Evolutionary conservation across 164 flowering plant genomes (phyloP).

Genomic region (Cinnamomum micranthum): DNA sequence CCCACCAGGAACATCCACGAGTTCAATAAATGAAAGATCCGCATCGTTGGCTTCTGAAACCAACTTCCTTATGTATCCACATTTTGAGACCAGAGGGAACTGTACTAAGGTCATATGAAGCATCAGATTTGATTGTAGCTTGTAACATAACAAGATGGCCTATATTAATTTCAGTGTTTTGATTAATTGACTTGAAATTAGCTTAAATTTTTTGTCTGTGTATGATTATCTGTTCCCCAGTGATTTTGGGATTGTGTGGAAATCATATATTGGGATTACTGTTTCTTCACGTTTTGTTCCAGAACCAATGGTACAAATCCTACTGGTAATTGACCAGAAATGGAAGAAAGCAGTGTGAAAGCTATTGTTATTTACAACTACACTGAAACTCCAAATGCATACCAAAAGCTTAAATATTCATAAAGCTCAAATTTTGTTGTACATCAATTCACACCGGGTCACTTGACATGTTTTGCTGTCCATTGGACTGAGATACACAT

Average conservation of each 20-base stretch:
- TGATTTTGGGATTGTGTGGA: not conserved
- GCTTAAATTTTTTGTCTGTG: not conserved
- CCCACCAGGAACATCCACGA: slow-evolving; percentile 81
- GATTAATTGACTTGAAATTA: no score
- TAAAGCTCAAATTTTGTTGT: not conserved
- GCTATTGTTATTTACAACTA: not conserved
- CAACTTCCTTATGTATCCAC: slow-evolving; percentile 73
- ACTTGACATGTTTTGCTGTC: not conserved
- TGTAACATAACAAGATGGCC: not conserved
- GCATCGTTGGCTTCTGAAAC: slow-evolving; percentile 65
- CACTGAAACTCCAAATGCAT: not conserved
- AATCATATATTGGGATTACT: not conserved
- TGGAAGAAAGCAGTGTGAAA: not conserved
- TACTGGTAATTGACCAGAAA: no score
- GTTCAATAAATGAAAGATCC: slow-evolving; percentile 45
- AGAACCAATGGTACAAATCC: no score
- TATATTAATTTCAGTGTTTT: not conserved
- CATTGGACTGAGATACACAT: not conserved
- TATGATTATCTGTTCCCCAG: not conserved
- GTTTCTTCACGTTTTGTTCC: no score
- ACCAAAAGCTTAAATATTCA: not conserved
- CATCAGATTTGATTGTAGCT: not conserved
- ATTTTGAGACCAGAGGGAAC: slow-evolving; percentile 90
- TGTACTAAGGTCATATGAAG: slow-evolving; percentile 26
- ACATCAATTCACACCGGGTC: not conserved